Conservation (phyloP, 805 yeast genomes). For the Candida coquimbonensis region DNA sequence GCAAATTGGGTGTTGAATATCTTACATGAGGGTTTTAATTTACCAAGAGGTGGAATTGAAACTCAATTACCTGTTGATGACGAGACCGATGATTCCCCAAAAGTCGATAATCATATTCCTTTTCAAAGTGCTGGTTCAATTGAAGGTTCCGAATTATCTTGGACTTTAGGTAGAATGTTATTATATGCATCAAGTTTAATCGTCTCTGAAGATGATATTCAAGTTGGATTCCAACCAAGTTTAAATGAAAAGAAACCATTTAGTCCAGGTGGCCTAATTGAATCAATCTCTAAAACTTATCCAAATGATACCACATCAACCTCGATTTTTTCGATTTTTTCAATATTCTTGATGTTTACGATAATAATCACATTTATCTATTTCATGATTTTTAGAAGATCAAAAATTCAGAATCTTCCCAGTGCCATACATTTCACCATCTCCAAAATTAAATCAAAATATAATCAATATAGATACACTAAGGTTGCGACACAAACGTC, state of each 20-base stretch:
- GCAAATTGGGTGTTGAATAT: conserved; percentile 91
- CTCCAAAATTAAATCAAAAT: conserved; percentile 11
- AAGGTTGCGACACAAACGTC: conserved; percentile 13
- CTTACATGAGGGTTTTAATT: conserved; percentile 84
- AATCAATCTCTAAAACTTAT: conserved; percentile 1
- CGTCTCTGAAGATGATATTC: conserved; percentile 3
- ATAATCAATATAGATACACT: conserved; percentile 15
- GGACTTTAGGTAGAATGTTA: conserved; percentile 91
- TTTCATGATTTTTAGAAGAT: conserved; percentile 9
- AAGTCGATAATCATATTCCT: conserved; percentile 38
- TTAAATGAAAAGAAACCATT: conserved; percentile 18
- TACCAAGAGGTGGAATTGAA: conserved; percentile 67
- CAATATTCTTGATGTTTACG: not conserved
- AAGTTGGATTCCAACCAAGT: conserved; percentile 21
- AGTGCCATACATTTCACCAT: conserved; percentile 9
- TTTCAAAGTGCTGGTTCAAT: conserved; percentile 79
- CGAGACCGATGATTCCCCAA: conserved; percentile 19
- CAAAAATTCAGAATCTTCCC: conserved; percentile 10
- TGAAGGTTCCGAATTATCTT: conserved; percentile 80
- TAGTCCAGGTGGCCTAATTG: conserved; percentile 15
- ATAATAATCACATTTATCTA: conserved; percentile 3
- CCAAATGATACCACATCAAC: not conserved
- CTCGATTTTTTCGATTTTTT: conserved; percentile 10
- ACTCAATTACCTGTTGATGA: conserved; percentile 22
- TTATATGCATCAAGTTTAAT: conserved; percentile 64